phyloP scores from a whole-genome alignment of 2,329 filamentous ascomycete genomes.

The Colletotrichum aenigma region DNA sequence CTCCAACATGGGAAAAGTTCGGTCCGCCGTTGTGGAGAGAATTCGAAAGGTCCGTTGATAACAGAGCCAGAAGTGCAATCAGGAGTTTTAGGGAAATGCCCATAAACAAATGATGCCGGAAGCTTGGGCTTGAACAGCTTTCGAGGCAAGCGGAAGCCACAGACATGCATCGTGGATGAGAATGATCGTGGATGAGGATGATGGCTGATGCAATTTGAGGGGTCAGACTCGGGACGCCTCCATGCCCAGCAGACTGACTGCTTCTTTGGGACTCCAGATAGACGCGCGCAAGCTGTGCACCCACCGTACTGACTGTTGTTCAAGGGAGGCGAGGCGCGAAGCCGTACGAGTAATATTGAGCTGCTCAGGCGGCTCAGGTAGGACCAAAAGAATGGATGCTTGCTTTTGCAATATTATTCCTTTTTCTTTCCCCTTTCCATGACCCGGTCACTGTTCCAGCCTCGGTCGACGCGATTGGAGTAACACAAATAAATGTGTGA shows the following conservation, averaged over 20 bases:
- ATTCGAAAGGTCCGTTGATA: background rate
- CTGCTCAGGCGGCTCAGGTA: background rate
- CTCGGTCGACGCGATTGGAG: background rate
- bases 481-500: background rate
- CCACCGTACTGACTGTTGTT: background rate
- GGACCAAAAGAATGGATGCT: background rate
- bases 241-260: background rate
- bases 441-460: background rate
- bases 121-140: background rate
- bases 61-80: background rate
- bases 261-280: background rate
- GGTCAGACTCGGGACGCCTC: background rate
- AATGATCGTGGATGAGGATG: background rate
- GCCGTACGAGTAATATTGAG: background rate
- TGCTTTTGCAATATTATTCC: background rate
- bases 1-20: background rate
- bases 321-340: background rate
- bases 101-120: background rate
- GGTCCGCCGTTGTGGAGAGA: background rate
- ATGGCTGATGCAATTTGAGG: background rate
- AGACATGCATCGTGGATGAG: background rate
- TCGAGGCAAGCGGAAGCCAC: background rate
- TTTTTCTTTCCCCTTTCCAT: background rate
- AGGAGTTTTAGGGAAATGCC: background rate
- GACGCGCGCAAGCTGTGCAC: background rate